A percentile compares a stretch with the other conserved stretches of the same genome.
Conservation (phyloP, 176 grass and related monocot species). For the Ampelocalamus luodianensis region DNA sequence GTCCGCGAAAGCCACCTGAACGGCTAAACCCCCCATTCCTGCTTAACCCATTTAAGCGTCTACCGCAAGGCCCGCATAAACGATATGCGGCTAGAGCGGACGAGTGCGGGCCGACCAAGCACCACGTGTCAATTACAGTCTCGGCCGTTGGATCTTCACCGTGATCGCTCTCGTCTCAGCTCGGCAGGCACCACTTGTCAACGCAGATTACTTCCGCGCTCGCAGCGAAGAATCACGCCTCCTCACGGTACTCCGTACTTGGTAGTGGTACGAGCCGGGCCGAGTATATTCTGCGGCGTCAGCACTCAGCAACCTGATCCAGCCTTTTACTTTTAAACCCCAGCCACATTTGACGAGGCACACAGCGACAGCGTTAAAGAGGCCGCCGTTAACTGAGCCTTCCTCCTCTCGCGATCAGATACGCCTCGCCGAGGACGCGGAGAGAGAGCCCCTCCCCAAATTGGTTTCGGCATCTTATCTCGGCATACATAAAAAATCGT, state of each 20-base stretch:
- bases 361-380: background rate
- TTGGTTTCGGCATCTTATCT: slow-evolving; percentile 28
- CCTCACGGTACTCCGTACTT: too few species aligned
- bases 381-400: background rate
- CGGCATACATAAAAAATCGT: slow-evolving; percentile 6
- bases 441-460: slow-evolving; percentile 31
- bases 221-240: background rate
- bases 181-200: too few species aligned
- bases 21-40: too few species aligned
- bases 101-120: too few species aligned
- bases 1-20: too few species aligned
- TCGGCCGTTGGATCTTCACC: too few species aligned
- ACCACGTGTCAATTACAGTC: background rate
- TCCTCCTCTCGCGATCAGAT: slow-evolving; percentile 30
- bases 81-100: too few species aligned
- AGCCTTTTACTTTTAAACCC: background rate
- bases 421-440: slow-evolving; percentile 26
- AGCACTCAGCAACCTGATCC: slow-evolving; percentile 4
- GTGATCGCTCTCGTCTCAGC: too few species aligned
- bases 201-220: background rate
- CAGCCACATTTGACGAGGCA: slow-evolving; percentile 2
- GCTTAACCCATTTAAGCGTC: too few species aligned
- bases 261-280: background rate
- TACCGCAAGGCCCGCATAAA: too few species aligned
- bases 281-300: slow-evolving; percentile 12